phyloP scores from a whole-genome alignment of 441 rosid species.

The Raphanus hybrid region DNA sequence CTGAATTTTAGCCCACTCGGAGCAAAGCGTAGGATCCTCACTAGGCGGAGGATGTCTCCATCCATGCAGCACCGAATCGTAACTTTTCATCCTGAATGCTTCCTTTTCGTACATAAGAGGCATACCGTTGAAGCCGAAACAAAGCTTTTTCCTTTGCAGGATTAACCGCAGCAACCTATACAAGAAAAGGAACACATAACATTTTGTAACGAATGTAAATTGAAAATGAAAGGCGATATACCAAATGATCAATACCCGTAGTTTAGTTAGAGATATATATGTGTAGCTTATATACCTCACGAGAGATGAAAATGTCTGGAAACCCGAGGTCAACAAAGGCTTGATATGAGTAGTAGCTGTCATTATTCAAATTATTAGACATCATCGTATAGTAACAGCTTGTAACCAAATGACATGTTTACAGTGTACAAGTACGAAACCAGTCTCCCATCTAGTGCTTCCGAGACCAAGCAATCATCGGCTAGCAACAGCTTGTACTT shows the following conservation, averaged over 20 bases:
- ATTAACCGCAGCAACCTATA: slow-evolving; percentile 77
- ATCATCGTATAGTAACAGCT: too few species aligned
- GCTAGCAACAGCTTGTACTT: background rate
- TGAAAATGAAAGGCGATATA: background rate
- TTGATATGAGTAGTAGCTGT: slow-evolving; percentile 87
- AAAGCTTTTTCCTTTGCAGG: slow-evolving; percentile 89
- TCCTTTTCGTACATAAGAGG: slow-evolving; percentile 67
- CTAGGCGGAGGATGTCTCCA: slow-evolving; percentile 90
- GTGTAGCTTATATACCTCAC: slow-evolving; percentile 55
- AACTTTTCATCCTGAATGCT: slow-evolving; percentile 64
- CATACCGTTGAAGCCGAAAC: slow-evolving; percentile 67
- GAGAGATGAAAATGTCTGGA: slow-evolving; percentile 84
- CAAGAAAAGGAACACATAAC: slow-evolving; percentile 8
- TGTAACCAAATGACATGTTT: too few species aligned
- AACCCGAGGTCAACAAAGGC: slow-evolving; percentile 88
- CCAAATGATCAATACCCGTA: slow-evolving; percentile 6
- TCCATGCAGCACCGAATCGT: slow-evolving; percentile 92
- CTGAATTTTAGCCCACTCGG: slow-evolving; percentile 92
- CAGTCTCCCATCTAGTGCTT: background rate
- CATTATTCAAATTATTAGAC: slow-evolving; percentile 26
- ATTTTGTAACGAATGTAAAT: background rate
- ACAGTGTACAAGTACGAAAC: too few species aligned
- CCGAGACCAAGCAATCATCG: slow-evolving; percentile 18
- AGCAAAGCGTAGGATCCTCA: slow-evolving; percentile 46
- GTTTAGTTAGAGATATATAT: background rate